Percentiles rank a stretch among this genome's conserved stretches.
Evolutionary conservation across 495 filamentous ascomycete genomes (phyloP).

Genomic region (Penicillium atrosanguineum): DNA sequence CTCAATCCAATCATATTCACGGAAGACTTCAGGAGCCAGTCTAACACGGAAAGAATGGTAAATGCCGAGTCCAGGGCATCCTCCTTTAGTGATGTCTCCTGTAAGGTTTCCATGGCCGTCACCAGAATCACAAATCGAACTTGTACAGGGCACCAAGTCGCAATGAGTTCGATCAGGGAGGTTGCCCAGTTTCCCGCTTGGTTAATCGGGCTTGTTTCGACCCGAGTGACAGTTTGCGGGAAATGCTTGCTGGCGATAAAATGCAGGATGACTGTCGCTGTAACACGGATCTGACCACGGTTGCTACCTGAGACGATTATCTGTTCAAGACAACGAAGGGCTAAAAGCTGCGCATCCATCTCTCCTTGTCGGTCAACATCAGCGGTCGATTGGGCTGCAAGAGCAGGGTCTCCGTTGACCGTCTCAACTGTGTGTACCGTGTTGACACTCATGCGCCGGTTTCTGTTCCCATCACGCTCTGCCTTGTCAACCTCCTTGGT

Average conservation of each 20-base stretch:
- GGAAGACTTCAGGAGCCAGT: conserved; percentile 76
- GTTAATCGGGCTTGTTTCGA: conserved; percentile 22
- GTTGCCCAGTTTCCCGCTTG: conserved; percentile 68
- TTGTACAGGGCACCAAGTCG: conserved; percentile 85
- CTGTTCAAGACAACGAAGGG: conserved; percentile 75
- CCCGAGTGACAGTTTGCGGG: conserved; percentile 22
- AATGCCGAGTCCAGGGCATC: conserved; percentile 66
- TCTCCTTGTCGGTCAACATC: conserved; percentile 85
- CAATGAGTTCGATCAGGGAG: conserved; percentile 70
- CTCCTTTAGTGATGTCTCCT: conserved; percentile 61
- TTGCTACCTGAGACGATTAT: conserved; percentile 73
- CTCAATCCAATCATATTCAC: conserved; percentile 92
- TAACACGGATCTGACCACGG: conserved; percentile 70
- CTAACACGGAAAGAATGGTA: conserved; percentile 69
- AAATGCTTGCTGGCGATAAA: conserved; percentile 64
- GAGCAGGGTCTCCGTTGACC: conserved; percentile 63
- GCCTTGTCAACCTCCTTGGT: conserved; percentile 61
- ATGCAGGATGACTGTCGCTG: conserved; percentile 64
- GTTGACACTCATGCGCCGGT: conserved; percentile 71
- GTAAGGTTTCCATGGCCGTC: conserved; percentile 70
- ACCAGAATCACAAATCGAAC: conserved; percentile 85
- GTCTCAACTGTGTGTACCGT: conserved; percentile 72
- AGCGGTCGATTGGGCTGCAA: conserved; percentile 69
- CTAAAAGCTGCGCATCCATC: conserved; percentile 78
- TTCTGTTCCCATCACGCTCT: conserved; percentile 55